Evolutionary conservation across 495 filamentous ascomycete species (phyloP).

Genomic region (Acidiella bohemica): DNA sequence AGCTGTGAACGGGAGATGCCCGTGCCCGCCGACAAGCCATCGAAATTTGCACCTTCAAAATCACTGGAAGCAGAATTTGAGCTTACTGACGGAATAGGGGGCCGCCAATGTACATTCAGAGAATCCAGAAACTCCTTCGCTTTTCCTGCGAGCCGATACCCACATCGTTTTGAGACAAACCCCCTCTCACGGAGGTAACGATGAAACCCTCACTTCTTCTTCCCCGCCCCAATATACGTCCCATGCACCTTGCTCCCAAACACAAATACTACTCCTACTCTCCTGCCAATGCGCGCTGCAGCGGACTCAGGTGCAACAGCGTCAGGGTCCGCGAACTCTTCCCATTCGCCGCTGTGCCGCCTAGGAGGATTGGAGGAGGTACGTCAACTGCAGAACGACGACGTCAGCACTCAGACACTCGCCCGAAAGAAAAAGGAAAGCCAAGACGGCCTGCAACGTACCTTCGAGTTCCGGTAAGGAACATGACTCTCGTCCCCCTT

Average conservation of each 20-base stretch:
- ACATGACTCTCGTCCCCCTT: constrained; percentile 71
- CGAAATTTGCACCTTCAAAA: no score
- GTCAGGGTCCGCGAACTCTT: constrained; percentile 49
- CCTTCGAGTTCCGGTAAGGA: constrained; percentile 92
- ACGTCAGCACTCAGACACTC: background rate
- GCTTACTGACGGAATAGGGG: no score
- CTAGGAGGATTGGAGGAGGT: constrained; percentile 91
- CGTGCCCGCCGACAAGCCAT: no score
- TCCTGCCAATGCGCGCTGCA: constrained; percentile 71
- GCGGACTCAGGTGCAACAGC: constrained; percentile 94
- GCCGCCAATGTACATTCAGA: no score
- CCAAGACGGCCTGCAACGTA: no score
- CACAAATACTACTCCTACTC: constrained; percentile 84
- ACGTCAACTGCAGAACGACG: constrained; percentile 55
- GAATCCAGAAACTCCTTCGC: no score
- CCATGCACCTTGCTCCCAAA: constrained; percentile 93
- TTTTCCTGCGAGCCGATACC: no score
- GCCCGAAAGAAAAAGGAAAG: no score
- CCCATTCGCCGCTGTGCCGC: constrained; percentile 74
- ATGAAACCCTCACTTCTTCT: constrained; percentile 31
- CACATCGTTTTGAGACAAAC: no score
- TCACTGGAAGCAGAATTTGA: no score
- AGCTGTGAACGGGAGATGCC: no score
- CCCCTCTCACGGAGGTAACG: no score
- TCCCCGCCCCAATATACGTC: constrained; percentile 78